Percentiles rank a stretch among this genome's conserved stretches.
Conservation (phyloP, 208 protist genomes). For the Angomonas desouzai region DNA sequence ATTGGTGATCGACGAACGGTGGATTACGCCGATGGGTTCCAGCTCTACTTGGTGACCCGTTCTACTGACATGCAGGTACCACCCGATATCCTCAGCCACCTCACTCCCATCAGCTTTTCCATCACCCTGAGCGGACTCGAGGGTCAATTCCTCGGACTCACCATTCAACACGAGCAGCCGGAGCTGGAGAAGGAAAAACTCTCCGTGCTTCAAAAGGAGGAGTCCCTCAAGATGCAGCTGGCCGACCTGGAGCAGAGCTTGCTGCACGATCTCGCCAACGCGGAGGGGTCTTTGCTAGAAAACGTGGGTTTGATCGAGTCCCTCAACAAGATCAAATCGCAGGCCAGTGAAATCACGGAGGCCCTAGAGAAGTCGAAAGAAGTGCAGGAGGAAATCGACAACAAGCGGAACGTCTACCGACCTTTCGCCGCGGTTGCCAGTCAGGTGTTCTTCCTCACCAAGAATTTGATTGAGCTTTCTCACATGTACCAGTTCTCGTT, state of each 20-base stretch:
- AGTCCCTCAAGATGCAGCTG: slow-evolving; percentile 94
- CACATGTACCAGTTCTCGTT: slow-evolving; percentile 98
- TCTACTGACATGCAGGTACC: slow-evolving; percentile 85
- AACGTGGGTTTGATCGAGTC: slow-evolving; percentile 93
- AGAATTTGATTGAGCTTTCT: slow-evolving; percentile 86
- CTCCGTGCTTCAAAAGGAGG: slow-evolving; percentile 93
- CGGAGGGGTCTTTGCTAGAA: slow-evolving; percentile 95
- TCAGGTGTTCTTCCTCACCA: slow-evolving; percentile 92
- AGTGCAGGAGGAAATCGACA: slow-evolving; percentile 90
- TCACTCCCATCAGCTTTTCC: slow-evolving; percentile 96
- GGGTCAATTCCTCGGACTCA: slow-evolving; percentile 95
- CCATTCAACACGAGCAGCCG: slow-evolving; percentile 97
- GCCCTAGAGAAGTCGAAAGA: slow-evolving; percentile 85
- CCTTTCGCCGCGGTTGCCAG: slow-evolving; percentile 90
- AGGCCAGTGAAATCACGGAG: slow-evolving; percentile 83
- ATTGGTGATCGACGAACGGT: slow-evolving; percentile 96
- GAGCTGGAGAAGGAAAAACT: slow-evolving; percentile 95
- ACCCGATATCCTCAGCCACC: slow-evolving; percentile 89
- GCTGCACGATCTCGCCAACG: slow-evolving; percentile 90
- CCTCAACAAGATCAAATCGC: slow-evolving; percentile 95
- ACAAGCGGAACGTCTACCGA: slow-evolving; percentile 93
- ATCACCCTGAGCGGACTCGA: slow-evolving; percentile 96
- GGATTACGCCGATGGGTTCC: slow-evolving; percentile 96
- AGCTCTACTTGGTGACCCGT: slow-evolving; percentile 94
- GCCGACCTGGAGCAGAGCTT: slow-evolving; percentile 92